Percentiles rank a stretch among this genome's conserved stretches.
phyloP scores from a whole-genome alignment of 495 filamentous ascomycete species.

The Aspergillus panamensis region DNA sequence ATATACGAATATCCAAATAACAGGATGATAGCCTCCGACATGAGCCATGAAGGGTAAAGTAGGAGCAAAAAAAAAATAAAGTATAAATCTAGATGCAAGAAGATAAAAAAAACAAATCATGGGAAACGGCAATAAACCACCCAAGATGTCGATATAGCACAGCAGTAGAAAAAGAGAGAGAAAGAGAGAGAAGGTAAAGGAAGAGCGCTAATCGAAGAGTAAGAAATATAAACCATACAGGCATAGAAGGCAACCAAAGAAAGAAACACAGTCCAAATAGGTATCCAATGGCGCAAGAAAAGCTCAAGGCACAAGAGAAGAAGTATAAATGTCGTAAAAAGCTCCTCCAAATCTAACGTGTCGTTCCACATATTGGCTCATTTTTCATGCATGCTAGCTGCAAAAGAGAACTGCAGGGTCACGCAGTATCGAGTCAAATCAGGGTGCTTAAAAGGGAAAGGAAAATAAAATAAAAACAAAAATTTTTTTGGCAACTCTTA shows the following conservation, averaged over 20 bases:
- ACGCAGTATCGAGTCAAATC: constrained; percentile 12
- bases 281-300: constrained; percentile 7
- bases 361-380: constrained; percentile 44
- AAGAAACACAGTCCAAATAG: constrained; percentile 15
- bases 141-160: constrained; percentile 5
- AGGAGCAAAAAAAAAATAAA: not conserved
- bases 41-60: not conserved
- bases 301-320: constrained; percentile 16
- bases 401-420: constrained; percentile 27
- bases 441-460: constrained; percentile 12
- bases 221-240: constrained; percentile 6
- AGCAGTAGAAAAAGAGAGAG: constrained; percentile 1
- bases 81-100: constrained; percentile 14
- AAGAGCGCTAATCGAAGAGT: constrained; percentile 21
- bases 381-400: constrained; percentile 41
- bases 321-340: constrained; percentile 23
- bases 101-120: not conserved
- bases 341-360: constrained; percentile 35
- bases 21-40: not conserved
- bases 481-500: not conserved
- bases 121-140: not conserved
- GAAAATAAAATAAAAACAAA: constrained; percentile 11
- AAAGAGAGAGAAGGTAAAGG: constrained; percentile 4
- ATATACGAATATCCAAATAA: not conserved
- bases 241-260: constrained; percentile 4